A percentile compares a stretch with the other conserved stretches of the same genome.
These are phyloP conservation scores for Ensete glaucum DNA, from an alignment of 176 grass and related monocot genomes.

Conservation along the genomic window DNA sequence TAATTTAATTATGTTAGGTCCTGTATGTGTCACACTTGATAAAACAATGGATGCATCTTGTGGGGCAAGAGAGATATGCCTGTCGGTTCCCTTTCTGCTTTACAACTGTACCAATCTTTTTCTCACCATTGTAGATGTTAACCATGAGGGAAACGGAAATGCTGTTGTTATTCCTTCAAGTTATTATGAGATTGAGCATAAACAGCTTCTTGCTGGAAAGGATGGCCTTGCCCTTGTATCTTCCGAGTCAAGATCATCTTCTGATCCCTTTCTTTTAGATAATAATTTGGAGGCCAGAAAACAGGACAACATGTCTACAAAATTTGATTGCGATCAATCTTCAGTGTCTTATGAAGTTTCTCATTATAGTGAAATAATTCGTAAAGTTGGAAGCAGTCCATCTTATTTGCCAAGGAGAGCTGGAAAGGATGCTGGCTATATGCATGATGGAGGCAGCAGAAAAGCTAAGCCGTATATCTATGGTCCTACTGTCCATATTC, in stretches of 20 bases:
- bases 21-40: slow-evolving; percentile 72
- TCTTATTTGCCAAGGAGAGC: slow-evolving; percentile 34
- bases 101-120: slow-evolving; percentile 83
- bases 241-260: slow-evolving; percentile 28
- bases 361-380: slow-evolving; percentile 16
- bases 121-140: slow-evolving; percentile 68
- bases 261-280: background rate
- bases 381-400: slow-evolving; percentile 27
- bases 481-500: slow-evolving; percentile 47
- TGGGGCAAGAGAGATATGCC: slow-evolving; percentile 73
- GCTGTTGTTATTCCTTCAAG: slow-evolving; percentile 60
- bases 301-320: background rate
- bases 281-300: slow-evolving; percentile 1
- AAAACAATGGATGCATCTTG: slow-evolving; percentile 81
- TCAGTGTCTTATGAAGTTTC: slow-evolving; percentile 20
- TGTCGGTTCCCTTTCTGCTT: slow-evolving; percentile 84
- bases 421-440: slow-evolving; percentile 27
- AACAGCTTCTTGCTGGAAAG: slow-evolving; percentile 37
- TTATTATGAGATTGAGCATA: slow-evolving; percentile 46
- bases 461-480: slow-evolving; percentile 73
- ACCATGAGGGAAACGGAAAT: slow-evolving; percentile 52
- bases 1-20: slow-evolving; percentile 38
- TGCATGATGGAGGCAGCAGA: slow-evolving; percentile 35
- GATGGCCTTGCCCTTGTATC: slow-evolving; percentile 65
- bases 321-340: slow-evolving; percentile 2